Base-by-base conservation (phyloP, 1,139 yeast genomes). In the Yamadazyma atlantica region DNA sequence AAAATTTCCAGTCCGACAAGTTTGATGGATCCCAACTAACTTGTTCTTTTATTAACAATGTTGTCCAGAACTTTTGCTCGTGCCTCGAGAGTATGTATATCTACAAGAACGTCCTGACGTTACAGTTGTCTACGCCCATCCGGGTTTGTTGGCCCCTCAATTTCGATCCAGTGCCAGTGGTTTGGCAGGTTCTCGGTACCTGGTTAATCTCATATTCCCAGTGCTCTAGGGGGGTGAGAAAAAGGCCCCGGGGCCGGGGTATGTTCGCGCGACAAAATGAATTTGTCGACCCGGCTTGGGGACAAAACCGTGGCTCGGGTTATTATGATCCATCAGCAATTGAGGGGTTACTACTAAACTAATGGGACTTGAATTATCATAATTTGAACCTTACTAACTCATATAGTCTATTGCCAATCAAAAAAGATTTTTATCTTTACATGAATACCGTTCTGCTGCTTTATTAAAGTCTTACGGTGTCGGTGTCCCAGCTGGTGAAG, bases 381-480 rank as follows among this genome's bases (percentile, higher is more conserved):
- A 5, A 14, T 14, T 5, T 11, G 8, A 9, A 17, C 12, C 7
- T 11, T 42, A 44, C 44, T 43, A 37, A 40, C 46, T 15, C 3
- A 12, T 29, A 11, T 48, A 54, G 57, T 30, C 54, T 27, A 43
- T 41, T 41, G 48, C 50, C 45, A 55, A 50, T 41, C 65, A 62
- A 55, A 76, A 75, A 57, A 82, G 97, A 77, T 73, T 72, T 67
- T 73, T 90, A 54, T 89, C 97, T 26, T 82, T 92, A 54, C 98
- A 92, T 62, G 99, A 92, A 70, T 94, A 69, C 80, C 88, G 97
- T 64, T 88, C 97, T 28, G 97, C 98, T 40, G 87, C 86, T 49
- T 70, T 92, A 46, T 79, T 92, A 56, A 78, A 80, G 62, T 58
- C 70, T 19, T 92, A 88, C 70, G 96, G 94, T 50, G 82, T 92